Evolutionary conservation across 1,139 yeast species (phyloP).

Genomic region (Hemisphaericaspora lyxosophila): DNA sequence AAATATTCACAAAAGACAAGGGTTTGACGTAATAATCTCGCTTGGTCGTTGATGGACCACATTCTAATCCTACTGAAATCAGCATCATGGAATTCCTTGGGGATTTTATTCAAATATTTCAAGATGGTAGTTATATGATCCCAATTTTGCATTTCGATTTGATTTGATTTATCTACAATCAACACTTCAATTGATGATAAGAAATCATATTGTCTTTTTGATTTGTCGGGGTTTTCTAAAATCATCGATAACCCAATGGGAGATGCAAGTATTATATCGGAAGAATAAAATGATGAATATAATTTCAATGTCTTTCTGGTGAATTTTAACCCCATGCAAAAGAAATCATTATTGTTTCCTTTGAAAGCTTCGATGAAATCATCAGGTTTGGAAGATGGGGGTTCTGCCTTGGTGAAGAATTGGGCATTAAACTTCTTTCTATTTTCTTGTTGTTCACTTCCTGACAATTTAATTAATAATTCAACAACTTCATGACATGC

Average conservation of each 20-base stretch:
- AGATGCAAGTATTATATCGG: slow-evolving; percentile 87
- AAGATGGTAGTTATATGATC: slow-evolving; percentile 75
- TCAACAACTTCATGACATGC: slow-evolving; percentile 72
- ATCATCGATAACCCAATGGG: slow-evolving; percentile 89
- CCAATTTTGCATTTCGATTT: slow-evolving; percentile 92
- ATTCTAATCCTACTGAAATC: slow-evolving; percentile 89
- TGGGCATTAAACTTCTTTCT: slow-evolving; percentile 71
- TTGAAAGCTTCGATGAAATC: slow-evolving; percentile 79
- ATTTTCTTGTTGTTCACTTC: slow-evolving; percentile 76
- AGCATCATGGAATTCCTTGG: slow-evolving; percentile 74
- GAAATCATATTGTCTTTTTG: slow-evolving; percentile 65
- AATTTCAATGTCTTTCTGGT: slow-evolving; percentile 85
- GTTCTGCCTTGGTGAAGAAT: slow-evolving; percentile 58
- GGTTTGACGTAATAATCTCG: slow-evolving; percentile 73
- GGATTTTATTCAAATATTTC: slow-evolving; percentile 72
- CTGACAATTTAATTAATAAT: slow-evolving; percentile 60
- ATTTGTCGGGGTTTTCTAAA: slow-evolving; percentile 62
- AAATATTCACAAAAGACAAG: slow-evolving; percentile 68
- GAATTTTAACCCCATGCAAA: slow-evolving; percentile 83
- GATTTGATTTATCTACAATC: slow-evolving; percentile 80
- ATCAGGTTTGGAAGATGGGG: slow-evolving; percentile 66
- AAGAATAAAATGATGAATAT: slow-evolving; percentile 78
- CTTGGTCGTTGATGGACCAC: slow-evolving; percentile 89
- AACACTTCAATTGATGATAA: slow-evolving; percentile 83
- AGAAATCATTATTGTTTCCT: slow-evolving; percentile 91